Evolutionary conservation across 2,329 filamentous ascomycete genomes (phyloP).

Genomic region (Claviceps africana): DNA sequence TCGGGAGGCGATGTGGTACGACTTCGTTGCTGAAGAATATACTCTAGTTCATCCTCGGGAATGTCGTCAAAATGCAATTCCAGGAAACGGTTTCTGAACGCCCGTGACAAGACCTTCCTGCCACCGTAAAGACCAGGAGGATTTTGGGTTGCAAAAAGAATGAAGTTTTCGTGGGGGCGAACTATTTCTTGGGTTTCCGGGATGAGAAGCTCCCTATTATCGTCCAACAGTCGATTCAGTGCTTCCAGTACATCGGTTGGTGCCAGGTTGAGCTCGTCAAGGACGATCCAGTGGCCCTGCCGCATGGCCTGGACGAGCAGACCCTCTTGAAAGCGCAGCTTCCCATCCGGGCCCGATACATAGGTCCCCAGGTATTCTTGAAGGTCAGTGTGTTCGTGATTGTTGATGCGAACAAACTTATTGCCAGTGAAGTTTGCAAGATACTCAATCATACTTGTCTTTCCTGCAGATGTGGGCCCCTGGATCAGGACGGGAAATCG

Average conservation of each 20-base stretch:
- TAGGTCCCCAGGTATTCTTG: conserved; percentile 97
- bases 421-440: conserved; percentile 94
- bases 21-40: conserved; percentile 77
- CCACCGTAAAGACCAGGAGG: conserved; percentile 91
- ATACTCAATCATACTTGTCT: conserved; percentile 99
- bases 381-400: conserved; percentile 95
- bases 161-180: conserved; percentile 84
- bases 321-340: conserved; percentile 82
- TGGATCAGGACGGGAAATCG: conserved; percentile 91
- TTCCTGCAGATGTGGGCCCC: conserved; percentile 90
- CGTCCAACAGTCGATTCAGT: conserved; percentile 84
- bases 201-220: conserved; percentile 89
- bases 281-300: conserved; percentile 92
- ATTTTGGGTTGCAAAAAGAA: conserved; percentile 97
- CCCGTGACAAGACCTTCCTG: conserved; percentile 80
- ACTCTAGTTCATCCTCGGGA: conserved; percentile 82
- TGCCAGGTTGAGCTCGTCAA: conserved; percentile 93
- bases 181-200: conserved; percentile 94
- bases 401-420: conserved; percentile 96
- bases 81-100: conserved; percentile 92
- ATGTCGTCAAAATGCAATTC: conserved; percentile 98
- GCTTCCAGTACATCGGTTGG: conserved; percentile 95
- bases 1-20: conserved; percentile 80
- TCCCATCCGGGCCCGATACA: conserved; percentile 71
- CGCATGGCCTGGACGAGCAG: conserved; percentile 83